A percentile compares a stretch with the other conserved stretches of the same genome.
Evolutionary conservation across 768 basidiomycete species (phyloP).

Genomic region (Sporobolomyces phaffii): DNA sequence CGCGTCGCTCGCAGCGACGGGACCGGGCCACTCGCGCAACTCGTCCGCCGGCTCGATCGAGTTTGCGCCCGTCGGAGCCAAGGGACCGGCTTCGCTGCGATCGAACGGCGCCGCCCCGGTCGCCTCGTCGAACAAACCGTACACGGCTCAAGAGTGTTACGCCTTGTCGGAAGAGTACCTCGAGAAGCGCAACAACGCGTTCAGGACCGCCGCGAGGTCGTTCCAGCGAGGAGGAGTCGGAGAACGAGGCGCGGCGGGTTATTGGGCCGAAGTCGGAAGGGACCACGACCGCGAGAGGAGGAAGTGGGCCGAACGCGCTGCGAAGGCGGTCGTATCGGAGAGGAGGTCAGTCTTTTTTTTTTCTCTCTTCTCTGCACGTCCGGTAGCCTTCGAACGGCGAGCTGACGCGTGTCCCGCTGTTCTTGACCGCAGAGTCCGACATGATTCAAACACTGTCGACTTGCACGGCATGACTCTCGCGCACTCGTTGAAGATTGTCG

Average conservation of each 20-base stretch:
- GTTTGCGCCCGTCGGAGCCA: neutral
- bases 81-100: neutral
- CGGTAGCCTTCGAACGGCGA: no score
- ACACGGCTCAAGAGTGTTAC: slow-evolving; percentile 41
- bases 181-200: slow-evolving; percentile 44
- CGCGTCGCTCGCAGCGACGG: neutral
- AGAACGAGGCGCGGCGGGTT: slow-evolving; percentile 44
- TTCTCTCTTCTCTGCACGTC: neutral
- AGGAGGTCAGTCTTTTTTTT: slow-evolving; percentile 37
- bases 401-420: no score
- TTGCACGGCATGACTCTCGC: slow-evolving; percentile 39
- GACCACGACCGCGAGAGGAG: slow-evolving; percentile 42
- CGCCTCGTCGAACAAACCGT: neutral
- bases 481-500: slow-evolving; percentile 38
- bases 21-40: slow-evolving; percentile 5
- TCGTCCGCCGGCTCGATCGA: neutral
- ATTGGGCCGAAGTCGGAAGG: slow-evolving; percentile 46
- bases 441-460: slow-evolving; percentile 30
- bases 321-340: slow-evolving; percentile 44
- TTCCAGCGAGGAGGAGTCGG: slow-evolving; percentile 41
- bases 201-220: slow-evolving; percentile 45
- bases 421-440: slow-evolving; percentile 1
- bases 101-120: neutral
- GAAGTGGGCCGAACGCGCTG: slow-evolving; percentile 47
- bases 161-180: slow-evolving; percentile 42